phyloP scores from a whole-genome alignment of 371 early-diverging fungal genomes.

The Mycotypha africana region DNA sequence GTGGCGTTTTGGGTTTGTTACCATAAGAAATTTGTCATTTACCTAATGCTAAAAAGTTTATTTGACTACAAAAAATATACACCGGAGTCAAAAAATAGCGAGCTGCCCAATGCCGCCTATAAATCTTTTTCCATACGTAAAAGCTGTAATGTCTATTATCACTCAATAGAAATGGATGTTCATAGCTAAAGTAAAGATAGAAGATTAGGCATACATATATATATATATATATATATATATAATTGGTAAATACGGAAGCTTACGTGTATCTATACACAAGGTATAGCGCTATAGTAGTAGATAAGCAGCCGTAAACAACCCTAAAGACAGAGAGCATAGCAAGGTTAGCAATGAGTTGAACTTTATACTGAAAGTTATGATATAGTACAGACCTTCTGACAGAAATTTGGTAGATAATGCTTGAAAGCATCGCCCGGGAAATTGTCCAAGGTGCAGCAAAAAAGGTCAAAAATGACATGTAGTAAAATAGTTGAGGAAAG shows the following conservation, averaged over 20 bases:
- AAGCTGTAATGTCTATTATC: conserved; percentile 96
- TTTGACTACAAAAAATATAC: conserved; percentile 53
- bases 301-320: conserved; percentile 1
- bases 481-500: conserved; percentile 88
- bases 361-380: no score
- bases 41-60: conserved; percentile 30
- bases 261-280: conserved; percentile 55
- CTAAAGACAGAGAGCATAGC: not conserved
- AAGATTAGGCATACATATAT: no score
- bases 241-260: no score
- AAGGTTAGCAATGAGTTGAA: not conserved
- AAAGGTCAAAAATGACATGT: conserved; percentile 57
- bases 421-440: not conserved
- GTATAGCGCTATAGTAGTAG: conserved; percentile 1
- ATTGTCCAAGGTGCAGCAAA: conserved; percentile 34
- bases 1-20: not conserved
- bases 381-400: conserved; percentile 3
- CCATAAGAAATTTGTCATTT: not conserved
- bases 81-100: conserved; percentile 64
- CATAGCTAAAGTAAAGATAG: no score
- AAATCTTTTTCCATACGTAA: conserved; percentile 87
- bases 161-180: conserved; percentile 91
- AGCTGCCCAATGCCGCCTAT: conserved; percentile 45
- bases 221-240: not conserved
- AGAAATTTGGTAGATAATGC: not conserved